Evolutionary conservation across 2,329 filamentous ascomycete species (phyloP), one percentile per base, ranked within the genome.

Genomic region (Alternaria dauci): DNA sequence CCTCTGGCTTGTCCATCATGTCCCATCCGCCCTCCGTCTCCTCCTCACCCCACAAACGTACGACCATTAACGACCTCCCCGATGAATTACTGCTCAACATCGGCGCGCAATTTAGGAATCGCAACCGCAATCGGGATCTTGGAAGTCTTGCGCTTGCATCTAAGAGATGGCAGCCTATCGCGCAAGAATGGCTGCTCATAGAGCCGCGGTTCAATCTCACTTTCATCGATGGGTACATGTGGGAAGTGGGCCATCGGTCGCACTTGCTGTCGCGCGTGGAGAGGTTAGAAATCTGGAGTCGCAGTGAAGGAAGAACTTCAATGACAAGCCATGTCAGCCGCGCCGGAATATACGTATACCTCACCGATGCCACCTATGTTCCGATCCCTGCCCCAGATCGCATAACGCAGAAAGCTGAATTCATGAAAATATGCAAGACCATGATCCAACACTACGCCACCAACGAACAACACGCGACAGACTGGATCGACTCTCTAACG

Each of bases 121-220:
- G 55, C 3, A 39, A 57, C 30, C 64, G 62, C 18, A 69, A 70
- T 36, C 26, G 18, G 8, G 58, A 64, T 54, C 55, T 70, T 12
- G 43, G 42, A 20, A 63, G 38, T 14, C 64, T 70, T 3, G 50
- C 66, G 3, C 64, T 70, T n/a, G 59, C 61, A 11, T 66, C 60
- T 3, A 63, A 55, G 4, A 53, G 42, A 47, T 58, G 66, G 43
- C 58, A 59, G 4, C 41, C 51, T 7, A 52, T 70, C 32, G 69
- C 59, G 9, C 63, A 70, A 36, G 68, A 71, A 54, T 47, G 52
- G 38, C 53, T 71, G 16, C 47, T 70, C 12, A 61, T 55, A 43
- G 47, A 56, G 9, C 68, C 69, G 3, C 23, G 43, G 25, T 63
- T 71, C 55, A 55, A 69, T n/a, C 41, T 70, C n/a, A 42, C 39